These are phyloP conservation scores for Poteriospumella lacustris DNA, from an alignment of 108 stramenopile genomes.

Conservation along the genomic window DNA sequence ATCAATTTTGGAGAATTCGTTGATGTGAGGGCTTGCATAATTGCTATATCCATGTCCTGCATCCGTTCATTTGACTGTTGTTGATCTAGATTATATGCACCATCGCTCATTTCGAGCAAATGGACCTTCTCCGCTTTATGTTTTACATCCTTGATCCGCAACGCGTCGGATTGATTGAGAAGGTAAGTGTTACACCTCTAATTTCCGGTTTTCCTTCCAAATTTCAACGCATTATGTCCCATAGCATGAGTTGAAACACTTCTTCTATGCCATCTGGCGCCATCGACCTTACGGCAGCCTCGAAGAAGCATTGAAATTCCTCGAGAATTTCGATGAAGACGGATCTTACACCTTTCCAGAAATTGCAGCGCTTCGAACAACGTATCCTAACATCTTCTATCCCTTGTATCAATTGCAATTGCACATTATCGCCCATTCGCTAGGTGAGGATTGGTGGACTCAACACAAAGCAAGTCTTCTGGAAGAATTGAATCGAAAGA, in stretches of 20 bases:
- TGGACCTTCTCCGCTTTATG: not conserved
- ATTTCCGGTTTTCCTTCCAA: too few species aligned
- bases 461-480: slow-evolving; percentile 3
- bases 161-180: not conserved
- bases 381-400: slow-evolving; percentile 5
- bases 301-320: too few species aligned
- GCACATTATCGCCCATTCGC: not conserved
- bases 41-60: not conserved
- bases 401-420: not conserved
- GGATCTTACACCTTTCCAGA: too few species aligned
- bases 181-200: too few species aligned
- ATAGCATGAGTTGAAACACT: too few species aligned
- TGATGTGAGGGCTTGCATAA: not conserved
- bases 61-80: not conserved
- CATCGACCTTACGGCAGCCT: too few species aligned
- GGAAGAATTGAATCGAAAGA: not conserved
- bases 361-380: not conserved
- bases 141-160: not conserved
- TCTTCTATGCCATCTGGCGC: too few species aligned
- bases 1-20: slow-evolving; percentile 16
- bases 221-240: too few species aligned
- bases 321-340: too few species aligned
- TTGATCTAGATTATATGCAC: slow-evolving; percentile 14
- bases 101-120: not conserved
- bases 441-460: not conserved